Percentiles rank a stretch among this genome's conserved stretches.
Conservation (phyloP, 2,329 filamentous ascomycete species). For the Exophiala sp. region DNA sequence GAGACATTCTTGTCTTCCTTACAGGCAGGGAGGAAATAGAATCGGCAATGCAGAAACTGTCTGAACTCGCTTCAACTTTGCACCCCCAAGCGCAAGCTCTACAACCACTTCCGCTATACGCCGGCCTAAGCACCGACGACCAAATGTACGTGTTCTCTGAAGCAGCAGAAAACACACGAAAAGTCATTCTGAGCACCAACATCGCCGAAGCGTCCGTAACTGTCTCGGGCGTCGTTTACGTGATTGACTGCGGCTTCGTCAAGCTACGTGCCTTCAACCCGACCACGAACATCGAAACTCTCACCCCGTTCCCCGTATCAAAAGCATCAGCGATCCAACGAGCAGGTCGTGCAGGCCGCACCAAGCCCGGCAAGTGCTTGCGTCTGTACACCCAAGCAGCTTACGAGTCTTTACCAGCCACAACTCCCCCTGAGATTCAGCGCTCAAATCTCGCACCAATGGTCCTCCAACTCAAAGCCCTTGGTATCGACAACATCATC, state of each 20-base stretch:
- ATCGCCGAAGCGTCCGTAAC: slow-evolving; percentile 96
- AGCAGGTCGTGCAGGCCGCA: slow-evolving; percentile 84
- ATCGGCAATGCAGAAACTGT: slow-evolving; percentile 70
- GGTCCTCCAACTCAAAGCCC: slow-evolving; percentile 85
- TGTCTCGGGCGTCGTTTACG: slow-evolving; percentile 85
- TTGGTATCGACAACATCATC: slow-evolving; percentile 91
- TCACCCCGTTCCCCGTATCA: slow-evolving; percentile 77
- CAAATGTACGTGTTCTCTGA: slow-evolving; percentile 95
- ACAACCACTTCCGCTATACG: slow-evolving; percentile 76
- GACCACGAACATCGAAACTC: slow-evolving; percentile 76
- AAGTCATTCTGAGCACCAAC: slow-evolving; percentile 91
- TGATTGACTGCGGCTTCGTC: slow-evolving; percentile 86
- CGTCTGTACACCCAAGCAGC: slow-evolving; percentile 79
- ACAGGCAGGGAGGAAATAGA: slow-evolving; percentile 95
- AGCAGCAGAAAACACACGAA: slow-evolving; percentile 74
- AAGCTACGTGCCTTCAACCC: slow-evolving; percentile 87
- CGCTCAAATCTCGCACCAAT: slow-evolving; percentile 85
- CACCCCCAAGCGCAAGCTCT: slow-evolving; percentile 58
- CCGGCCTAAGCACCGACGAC: slow-evolving; percentile 82
- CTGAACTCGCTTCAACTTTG: slow-evolving; percentile 65
- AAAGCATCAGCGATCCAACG: slow-evolving; percentile 91
- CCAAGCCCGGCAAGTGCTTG: slow-evolving; percentile 88
- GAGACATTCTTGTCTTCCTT: slow-evolving; percentile 86
- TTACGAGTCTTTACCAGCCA: slow-evolving; percentile 63
- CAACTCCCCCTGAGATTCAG: slow-evolving; percentile 85